A percentile compares a stretch with the other conserved stretches of the same genome.
These are phyloP conservation scores for Pyronema domesticum DNA, from an alignment of 495 filamentous ascomycete genomes.

Conservation along the genomic window DNA sequence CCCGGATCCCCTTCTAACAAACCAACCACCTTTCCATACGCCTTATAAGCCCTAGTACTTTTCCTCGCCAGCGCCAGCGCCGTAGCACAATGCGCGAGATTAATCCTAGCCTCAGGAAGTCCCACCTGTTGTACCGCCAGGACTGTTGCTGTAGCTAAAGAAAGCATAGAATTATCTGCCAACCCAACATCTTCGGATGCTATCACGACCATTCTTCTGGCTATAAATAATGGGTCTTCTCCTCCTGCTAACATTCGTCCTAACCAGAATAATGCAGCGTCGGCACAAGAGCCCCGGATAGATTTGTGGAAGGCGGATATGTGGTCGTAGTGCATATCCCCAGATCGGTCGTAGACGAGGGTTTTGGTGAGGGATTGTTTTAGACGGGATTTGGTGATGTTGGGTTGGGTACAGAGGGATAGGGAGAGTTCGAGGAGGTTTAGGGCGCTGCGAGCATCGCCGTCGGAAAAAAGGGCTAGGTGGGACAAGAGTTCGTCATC, in stretches of 20 bases:
- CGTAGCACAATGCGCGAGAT: slow-evolving; percentile 69
- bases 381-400: slow-evolving; percentile 44
- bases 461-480: slow-evolving; percentile 69
- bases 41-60: slow-evolving; percentile 70
- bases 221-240: slow-evolving; percentile 85
- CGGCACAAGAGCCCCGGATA: slow-evolving; percentile 66
- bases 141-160: slow-evolving; percentile 67
- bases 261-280: slow-evolving; percentile 84
- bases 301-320: slow-evolving; percentile 97
- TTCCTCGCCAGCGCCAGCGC: slow-evolving; percentile 71
- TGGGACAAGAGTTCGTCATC: slow-evolving; percentile 63
- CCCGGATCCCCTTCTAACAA: slow-evolving; percentile 57
- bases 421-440: slow-evolving; percentile 84
- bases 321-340: slow-evolving; percentile 89
- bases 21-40: slow-evolving; percentile 56
- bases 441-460: slow-evolving; percentile 79
- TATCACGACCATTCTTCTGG: slow-evolving; percentile 76
- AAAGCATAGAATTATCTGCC: slow-evolving; percentile 71
- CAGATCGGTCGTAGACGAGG: slow-evolving; percentile 80
- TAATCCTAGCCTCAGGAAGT: slow-evolving; percentile 86
- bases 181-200: slow-evolving; percentile 56
- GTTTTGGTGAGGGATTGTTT: slow-evolving; percentile 73
- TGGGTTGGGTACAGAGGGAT: slow-evolving; percentile 29
- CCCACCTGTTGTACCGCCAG: slow-evolving; percentile 77
- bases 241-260: slow-evolving; percentile 91